Base-by-base conservation (phyloP, 257 asterid genomes). In the Vinca minor region DNA sequence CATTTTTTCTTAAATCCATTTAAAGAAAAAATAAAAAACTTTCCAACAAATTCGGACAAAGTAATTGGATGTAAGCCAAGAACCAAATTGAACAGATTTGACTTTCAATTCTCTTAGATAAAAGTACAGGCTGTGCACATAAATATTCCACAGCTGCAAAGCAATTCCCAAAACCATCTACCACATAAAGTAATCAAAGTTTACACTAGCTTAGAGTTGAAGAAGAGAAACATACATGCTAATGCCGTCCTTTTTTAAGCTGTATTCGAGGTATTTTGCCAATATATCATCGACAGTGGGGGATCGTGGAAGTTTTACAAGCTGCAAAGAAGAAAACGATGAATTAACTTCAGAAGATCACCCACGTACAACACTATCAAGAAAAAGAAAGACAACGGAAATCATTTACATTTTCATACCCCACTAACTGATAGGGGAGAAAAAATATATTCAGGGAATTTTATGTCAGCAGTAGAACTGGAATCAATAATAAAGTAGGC, bases 251-350 rank as follows among this genome's bases (percentile, higher is more conserved):
- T 89, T 89, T 77, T 85, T 84, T 72, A 94, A 80, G 76, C 86
- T 69, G 82, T 81, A 81, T 38, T 89, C 96, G 45, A 89, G 92
- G 81, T 84, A 93, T 64, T 83, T 83, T 29, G 77, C 69, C 76
- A 93, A 78, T 76, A 93, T 79, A 64, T 93, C 94, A 64, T 93
- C 96, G 62, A 93, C 87, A 64, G 52, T 81, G 44, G 96, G 99
- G 68, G 89, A 83, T 69, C 97, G 86, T 34, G 99, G 97, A 56
- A 93, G 96, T 71, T 82, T 83, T 77, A 93, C 87, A 75, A 93
- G 95, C 99, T 93, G 99, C 84, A 79, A 76, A 35, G 60, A 56
- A 67, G 41, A 59, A 18, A 28, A 20, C 5, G 39, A 28, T 17
- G 28, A 63, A 57, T 56, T 41, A 63, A 34, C 47, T 26, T 56